Conservation (phyloP, 148 eudicot genomes). For the Camellia sinensis region DNA sequence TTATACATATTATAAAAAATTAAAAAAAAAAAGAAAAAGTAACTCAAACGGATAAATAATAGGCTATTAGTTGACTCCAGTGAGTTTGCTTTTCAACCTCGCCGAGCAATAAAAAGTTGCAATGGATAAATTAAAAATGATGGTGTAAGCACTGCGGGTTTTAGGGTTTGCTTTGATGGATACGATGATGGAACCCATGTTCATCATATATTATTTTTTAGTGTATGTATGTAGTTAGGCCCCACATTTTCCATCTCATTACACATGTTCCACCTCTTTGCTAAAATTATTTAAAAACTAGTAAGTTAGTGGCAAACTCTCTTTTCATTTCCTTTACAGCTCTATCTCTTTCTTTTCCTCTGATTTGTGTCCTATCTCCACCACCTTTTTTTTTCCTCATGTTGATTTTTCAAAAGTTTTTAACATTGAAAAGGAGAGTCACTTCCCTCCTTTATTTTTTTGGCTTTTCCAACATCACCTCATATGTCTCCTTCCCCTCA, state of each 20-base stretch:
- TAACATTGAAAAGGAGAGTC: not conserved
- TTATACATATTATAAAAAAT: too few relatives aligned
- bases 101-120: too few relatives aligned
- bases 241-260: slow-evolving; percentile 15
- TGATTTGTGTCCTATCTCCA: not conserved
- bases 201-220: not conserved
- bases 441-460: not conserved
- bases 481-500: not conserved
- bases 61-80: too few relatives aligned
- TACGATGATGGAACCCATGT: slow-evolving; percentile 14
- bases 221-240: not conserved
- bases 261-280: slow-evolving; percentile 3
- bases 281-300: not conserved
- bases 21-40: too few relatives aligned
- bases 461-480: slow-evolving; percentile 14
- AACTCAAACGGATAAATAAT: too few relatives aligned
- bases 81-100: too few relatives aligned
- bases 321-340: slow-evolving; percentile 20
- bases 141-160: not conserved
- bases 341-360: not conserved
- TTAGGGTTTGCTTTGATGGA: slow-evolving; percentile 6
- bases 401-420: slow-evolving; percentile 11
- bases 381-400: not conserved
- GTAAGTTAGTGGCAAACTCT: slow-evolving; percentile 13
- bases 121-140: not conserved